phyloP scores from a whole-genome alignment of 1,284 basidiomycete species.

The Marasmius sp. region DNA sequence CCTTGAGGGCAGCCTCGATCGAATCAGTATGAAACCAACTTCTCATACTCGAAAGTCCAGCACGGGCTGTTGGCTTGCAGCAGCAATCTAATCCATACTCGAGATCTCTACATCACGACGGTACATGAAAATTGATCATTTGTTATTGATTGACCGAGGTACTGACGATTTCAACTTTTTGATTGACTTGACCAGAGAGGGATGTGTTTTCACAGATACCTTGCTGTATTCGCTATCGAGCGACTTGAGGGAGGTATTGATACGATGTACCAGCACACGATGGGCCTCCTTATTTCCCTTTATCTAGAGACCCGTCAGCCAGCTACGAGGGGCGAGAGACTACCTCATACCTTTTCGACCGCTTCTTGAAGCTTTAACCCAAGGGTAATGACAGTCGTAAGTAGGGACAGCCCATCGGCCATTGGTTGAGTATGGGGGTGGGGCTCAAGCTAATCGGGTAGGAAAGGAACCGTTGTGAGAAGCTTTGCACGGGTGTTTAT shows the following conservation, averaged over 20 bases:
- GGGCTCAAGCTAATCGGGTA: not conserved
- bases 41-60: not conserved
- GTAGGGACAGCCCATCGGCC: slow-evolving; percentile 8
- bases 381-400: slow-evolving; percentile 8
- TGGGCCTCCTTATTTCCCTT: slow-evolving; percentile 11
- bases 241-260: slow-evolving; percentile 8
- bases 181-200: not conserved
- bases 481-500: not conserved
- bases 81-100: slow-evolving; percentile 8
- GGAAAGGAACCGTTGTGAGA: not conserved
- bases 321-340: not conserved
- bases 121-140: not conserved
- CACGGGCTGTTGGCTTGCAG: not conserved
- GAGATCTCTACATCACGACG: not conserved
- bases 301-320: slow-evolving; percentile 2
- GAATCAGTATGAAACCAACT: slow-evolving; percentile 12
- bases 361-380: slow-evolving; percentile 9
- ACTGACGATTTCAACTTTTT: slow-evolving; percentile 11
- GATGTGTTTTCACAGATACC: not conserved
- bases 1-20: slow-evolving; percentile 9
- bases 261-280: slow-evolving; percentile 9
- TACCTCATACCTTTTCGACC: slow-evolving; percentile 6
- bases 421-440: not conserved
- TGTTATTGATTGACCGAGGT: not conserved
- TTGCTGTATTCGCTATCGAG: slow-evolving; percentile 8